These are phyloP conservation scores for Suhomyces terraborum DNA, from an alignment of 1,139 yeast genomes.

Conservation along the genomic window DNA sequence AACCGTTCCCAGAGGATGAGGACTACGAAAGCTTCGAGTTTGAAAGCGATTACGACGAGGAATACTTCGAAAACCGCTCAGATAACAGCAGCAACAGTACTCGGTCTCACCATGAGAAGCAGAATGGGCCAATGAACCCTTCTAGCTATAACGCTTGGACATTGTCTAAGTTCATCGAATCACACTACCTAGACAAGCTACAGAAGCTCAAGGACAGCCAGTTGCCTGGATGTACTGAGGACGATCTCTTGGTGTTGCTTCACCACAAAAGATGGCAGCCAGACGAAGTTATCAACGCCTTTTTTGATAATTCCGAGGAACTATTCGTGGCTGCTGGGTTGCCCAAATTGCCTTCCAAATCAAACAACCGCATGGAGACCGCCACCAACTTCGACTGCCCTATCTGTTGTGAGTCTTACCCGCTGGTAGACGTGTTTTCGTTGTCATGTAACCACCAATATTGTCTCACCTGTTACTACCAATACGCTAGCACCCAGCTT, in stretches of 20 bases:
- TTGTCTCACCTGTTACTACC: slow-evolving; percentile 67
- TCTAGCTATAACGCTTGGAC: slow-evolving; percentile 28
- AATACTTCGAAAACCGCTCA: slow-evolving; percentile 11
- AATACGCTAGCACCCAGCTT: slow-evolving; percentile 56
- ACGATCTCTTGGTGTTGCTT: slow-evolving; percentile 53
- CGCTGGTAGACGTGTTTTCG: slow-evolving; percentile 45
- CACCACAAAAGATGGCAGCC: slow-evolving; percentile 72
- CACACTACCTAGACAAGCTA: slow-evolving; percentile 21
- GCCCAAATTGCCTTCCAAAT: slow-evolving; percentile 19
- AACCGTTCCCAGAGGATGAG: slow-evolving; percentile 3
- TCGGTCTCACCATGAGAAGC: slow-evolving; percentile 5
- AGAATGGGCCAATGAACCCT: neutral
- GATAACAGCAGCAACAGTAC: slow-evolving; percentile 7
- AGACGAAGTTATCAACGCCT: slow-evolving; percentile 68
- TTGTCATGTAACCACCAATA: slow-evolving; percentile 70
- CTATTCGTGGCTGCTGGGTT: slow-evolving; percentile 55
- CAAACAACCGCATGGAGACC: slow-evolving; percentile 23
- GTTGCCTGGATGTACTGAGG: slow-evolving; percentile 36
- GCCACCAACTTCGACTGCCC: slow-evolving; percentile 48
- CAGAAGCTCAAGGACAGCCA: slow-evolving; percentile 24
- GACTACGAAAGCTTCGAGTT: slow-evolving; percentile 16
- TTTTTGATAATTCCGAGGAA: slow-evolving; percentile 53
- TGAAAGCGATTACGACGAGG: slow-evolving; percentile 17
- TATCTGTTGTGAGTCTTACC: slow-evolving; percentile 68
- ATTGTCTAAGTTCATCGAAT: slow-evolving; percentile 27